Base-by-base conservation (phyloP, 192 early-diverging fungal genomes). In the Neocallimastix lanati region DNA sequence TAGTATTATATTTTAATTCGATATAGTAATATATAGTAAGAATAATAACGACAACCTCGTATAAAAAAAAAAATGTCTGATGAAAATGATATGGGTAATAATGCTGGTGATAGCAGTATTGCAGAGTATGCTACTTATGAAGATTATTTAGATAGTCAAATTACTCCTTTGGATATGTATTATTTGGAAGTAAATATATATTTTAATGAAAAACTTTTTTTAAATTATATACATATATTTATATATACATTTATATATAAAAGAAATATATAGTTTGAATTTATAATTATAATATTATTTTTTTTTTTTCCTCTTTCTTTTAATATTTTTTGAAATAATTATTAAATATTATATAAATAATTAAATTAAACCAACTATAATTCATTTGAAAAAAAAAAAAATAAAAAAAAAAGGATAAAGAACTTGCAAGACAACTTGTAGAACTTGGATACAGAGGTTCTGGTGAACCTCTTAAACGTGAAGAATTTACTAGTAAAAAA, bases 331-430 rank as follows among this genome's bases (percentile, higher is more conserved):
- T n/a, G n/a, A n/a, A n/a, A n/a, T n/a, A n/a, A n/a, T n/a, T n/a
- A n/a, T n/a, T n/a, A n/a, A n/a, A n/a, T n/a, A n/a, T n/a, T n/a
- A n/a, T n/a, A n/a, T n/a, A n/a, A n/a, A n/a, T n/a, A n/a, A n/a
- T n/a, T n/a, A n/a, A n/a, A n/a, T n/a, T n/a, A n/a, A n/a, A n/a
- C n/a, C n/a, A n/a, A n/a, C n/a, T n/a, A n/a, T n/a, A n/a, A n/a
- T n/a, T n/a, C n/a, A n/a, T n/a, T n/a, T n/a, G n/a, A n/a, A n/a
- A n/a, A n/a, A n/a, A n/a, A n/a, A n/a, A n/a, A n/a, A n/a, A n/a
- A n/a, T n/a, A n/a, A n/a, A n/a, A n/a, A n/a, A n/a, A n/a, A 28
- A 27, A 89, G 87, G 90, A 91, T 83, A 91, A 91, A 78, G 90
- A 91, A 78, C 82, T 91, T 14, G 90, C 89, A 14, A 84, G 90